Percentiles rank a stretch among this genome's conserved stretches.
Conservation (phyloP, 2,329 filamentous ascomycete species). For the Esteya vermicola region DNA sequence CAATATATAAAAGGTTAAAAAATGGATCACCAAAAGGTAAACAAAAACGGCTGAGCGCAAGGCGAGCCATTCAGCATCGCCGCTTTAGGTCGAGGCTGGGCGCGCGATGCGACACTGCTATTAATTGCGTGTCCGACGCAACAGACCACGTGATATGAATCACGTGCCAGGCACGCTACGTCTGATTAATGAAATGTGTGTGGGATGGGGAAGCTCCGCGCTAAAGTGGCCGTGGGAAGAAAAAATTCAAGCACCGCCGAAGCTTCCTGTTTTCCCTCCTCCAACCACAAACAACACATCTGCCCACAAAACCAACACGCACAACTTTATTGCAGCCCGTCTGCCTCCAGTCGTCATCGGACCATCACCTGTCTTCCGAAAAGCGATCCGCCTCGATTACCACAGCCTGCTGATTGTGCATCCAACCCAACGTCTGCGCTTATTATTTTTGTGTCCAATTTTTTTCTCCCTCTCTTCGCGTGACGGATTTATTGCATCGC, state of each 20-base stretch:
- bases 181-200: slow-evolving; percentile 3
- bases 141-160: slow-evolving; percentile 1
- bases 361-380: too few species aligned
- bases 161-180: slow-evolving; percentile 8
- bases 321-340: not conserved
- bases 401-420: too few species aligned
- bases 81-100: too few species aligned
- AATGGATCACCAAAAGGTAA: too few species aligned
- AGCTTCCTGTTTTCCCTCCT: slow-evolving; percentile 2
- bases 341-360: not conserved
- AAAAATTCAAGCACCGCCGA: slow-evolving; percentile 7
- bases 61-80: too few species aligned
- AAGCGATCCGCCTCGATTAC: too few species aligned
- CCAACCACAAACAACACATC: slow-evolving; percentile 1
- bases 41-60: too few species aligned
- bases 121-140: too few species aligned
- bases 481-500: too few species aligned
- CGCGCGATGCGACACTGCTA: too few species aligned
- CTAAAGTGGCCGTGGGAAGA: slow-evolving; percentile 1
- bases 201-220: slow-evolving; percentile 10
- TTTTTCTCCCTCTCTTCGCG: not conserved
- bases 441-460: not conserved
- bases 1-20: too few species aligned
- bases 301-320: not conserved
- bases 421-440: too few species aligned